These are phyloP conservation scores for Fusarium sublunatum DNA, from an alignment of 2,329 filamentous ascomycete genomes.

Conservation along the genomic window DNA sequence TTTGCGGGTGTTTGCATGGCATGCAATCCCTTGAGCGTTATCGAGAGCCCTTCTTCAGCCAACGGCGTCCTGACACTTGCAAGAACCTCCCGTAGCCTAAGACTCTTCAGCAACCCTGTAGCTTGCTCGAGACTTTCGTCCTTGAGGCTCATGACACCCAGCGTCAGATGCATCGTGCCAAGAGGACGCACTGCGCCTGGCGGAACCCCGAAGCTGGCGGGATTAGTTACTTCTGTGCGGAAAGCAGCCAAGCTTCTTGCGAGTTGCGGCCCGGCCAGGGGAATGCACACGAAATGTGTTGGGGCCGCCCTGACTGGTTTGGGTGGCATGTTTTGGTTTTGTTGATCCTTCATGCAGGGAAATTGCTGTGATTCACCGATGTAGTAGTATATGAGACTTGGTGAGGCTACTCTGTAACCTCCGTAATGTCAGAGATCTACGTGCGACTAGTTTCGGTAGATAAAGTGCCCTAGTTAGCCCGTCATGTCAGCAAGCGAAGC, in stretches of 20 bases:
- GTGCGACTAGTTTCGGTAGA: neutral
- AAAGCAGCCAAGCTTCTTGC: slow-evolving; percentile 71
- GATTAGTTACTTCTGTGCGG: slow-evolving; percentile 64
- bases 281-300: slow-evolving; percentile 82
- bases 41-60: slow-evolving; percentile 44
- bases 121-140: slow-evolving; percentile 60
- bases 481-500: slow-evolving; percentile 10
- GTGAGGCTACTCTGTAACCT: neutral
- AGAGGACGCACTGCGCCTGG: slow-evolving; percentile 77
- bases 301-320: slow-evolving; percentile 59
- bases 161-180: slow-evolving; percentile 85
- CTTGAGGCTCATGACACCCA: slow-evolving; percentile 84
- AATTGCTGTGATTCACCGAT: neutral
- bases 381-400: no score
- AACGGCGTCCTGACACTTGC: slow-evolving; percentile 39
- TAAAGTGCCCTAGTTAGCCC: slow-evolving; percentile 1
- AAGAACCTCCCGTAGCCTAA: slow-evolving; percentile 57
- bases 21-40: slow-evolving; percentile 66
- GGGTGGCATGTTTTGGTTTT: slow-evolving; percentile 21
- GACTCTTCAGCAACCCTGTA: slow-evolving; percentile 52
- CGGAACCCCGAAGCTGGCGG: slow-evolving; percentile 65
- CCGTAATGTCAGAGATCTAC: neutral
- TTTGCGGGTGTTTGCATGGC: slow-evolving; percentile 69
- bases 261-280: slow-evolving; percentile 76
- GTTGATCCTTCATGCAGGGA: neutral